Base-by-base conservation (phyloP, 495 filamentous ascomycete genomes). In the Penicillium atrosanguineum region DNA sequence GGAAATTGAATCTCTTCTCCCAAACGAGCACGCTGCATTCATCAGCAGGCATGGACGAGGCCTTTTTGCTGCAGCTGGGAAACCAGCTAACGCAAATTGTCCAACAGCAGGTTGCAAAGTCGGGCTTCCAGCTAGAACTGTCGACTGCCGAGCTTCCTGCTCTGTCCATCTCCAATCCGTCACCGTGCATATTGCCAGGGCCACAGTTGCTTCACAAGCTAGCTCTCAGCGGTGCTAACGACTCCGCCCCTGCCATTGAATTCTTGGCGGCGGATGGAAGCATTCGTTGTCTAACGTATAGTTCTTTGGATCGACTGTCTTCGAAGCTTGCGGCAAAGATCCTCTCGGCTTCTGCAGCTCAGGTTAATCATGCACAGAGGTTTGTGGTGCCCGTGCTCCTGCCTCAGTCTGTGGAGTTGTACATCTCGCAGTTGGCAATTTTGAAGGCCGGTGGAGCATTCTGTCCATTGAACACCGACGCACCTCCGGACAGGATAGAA, bases 371-470 rank as follows among this genome's bases (percentile, higher is more conserved):
- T 29, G 28, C 28, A 6, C 41, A 9, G 28, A 53, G 49, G 45
- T 45, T 47, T 23, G 75, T 91, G n/a, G 75, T 94, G 16, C 90
- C 90, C 0, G 72, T 94, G 7, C 77, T 91, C 8, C 61, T 91
- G 6, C 82, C 84, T 7, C 90, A 94, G 63, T 83, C 79, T 6
- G 78, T 82, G 18, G 75, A 83, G 20, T 76, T 95, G 9, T 95
- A 94, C 61, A 74, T 90, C 46, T 67, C 87, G 0, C 77, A 86
- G 42, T 63, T 95, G 6, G 90, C 83, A 1, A 83, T 90, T 44
- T 75, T 94, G 12, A 89, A 89, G 59, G 82, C 84, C 7, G 90
- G 90, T 0, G 87, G 75, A 7, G 88, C 89, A 7, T 94, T 95
- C 56, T 93, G 90, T 46, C 89, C 90, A 0, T 70, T 95, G 36